Evolutionary conservation across 2,329 filamentous ascomycete genomes (phyloP).

Genomic region (Aspergillus bombycis): DNA sequence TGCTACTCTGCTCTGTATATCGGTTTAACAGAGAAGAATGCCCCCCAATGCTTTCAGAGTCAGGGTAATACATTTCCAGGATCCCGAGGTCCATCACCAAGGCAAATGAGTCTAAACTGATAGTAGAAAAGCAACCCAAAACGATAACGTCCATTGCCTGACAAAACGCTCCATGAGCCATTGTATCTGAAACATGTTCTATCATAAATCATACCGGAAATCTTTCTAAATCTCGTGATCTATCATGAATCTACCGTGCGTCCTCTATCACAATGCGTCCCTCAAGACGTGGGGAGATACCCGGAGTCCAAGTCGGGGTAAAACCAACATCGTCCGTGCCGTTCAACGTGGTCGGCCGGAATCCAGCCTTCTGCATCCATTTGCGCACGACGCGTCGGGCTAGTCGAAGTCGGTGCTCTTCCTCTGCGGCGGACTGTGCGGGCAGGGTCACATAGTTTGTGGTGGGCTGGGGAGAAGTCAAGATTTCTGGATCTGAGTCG

Average conservation of each 20-base stretch:
- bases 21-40: background rate
- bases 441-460: slow-evolving; percentile 44
- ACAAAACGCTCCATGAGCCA: background rate
- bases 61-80: background rate
- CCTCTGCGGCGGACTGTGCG: slow-evolving; percentile 48
- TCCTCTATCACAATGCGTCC: slow-evolving; percentile 64
- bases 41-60: background rate
- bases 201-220: slow-evolving; percentile 6
- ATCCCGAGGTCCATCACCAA: background rate
- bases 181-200: background rate
- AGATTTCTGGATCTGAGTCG: slow-evolving; percentile 43
- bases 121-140: background rate
- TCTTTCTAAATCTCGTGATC: background rate
- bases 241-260: slow-evolving; percentile 1
- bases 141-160: background rate
- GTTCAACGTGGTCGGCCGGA: slow-evolving; percentile 55
- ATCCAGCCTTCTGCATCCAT: slow-evolving; percentile 71
- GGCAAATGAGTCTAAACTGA: background rate
- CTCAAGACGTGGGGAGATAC: slow-evolving; percentile 76
- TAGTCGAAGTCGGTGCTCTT: slow-evolving; percentile 61
- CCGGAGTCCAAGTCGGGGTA: slow-evolving; percentile 72
- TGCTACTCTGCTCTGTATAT: background rate
- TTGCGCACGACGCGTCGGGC: slow-evolving; percentile 71
- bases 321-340: slow-evolving; percentile 61
- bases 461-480: slow-evolving; percentile 36